Conservation (phyloP, 345 rosid genomes). For the Alliaria petiolata region DNA sequence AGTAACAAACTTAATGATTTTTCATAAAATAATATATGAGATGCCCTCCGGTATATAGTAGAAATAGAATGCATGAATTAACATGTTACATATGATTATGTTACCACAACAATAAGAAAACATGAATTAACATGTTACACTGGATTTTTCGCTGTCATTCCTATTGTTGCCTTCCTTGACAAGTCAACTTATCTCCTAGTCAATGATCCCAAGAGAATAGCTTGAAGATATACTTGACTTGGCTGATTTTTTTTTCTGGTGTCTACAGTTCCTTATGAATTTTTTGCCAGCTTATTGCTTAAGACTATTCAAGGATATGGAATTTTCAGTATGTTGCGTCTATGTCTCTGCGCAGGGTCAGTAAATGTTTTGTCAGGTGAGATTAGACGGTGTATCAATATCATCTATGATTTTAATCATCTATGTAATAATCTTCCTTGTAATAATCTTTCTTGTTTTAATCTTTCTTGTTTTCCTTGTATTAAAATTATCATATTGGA, state of each 20-base stretch:
- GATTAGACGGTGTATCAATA: background rate
- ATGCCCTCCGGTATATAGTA: no score
- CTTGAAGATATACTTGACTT: conserved; percentile 39
- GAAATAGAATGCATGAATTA: no score
- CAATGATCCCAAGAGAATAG: conserved; percentile 54
- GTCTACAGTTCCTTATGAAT: conserved; percentile 65
- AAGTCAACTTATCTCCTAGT: conserved; percentile 57
- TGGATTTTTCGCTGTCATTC: conserved; percentile 67
- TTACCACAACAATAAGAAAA: no score
- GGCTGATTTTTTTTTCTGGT: conserved; percentile 64
- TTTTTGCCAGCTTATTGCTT: conserved; percentile 42
- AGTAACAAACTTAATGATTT: no score
- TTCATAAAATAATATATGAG: no score
- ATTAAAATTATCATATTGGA: no score
- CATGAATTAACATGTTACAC: no score
- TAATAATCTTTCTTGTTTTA: no score
- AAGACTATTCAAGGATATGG: conserved; percentile 50
- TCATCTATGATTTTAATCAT: no score
- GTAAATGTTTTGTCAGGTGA: conserved; percentile 57
- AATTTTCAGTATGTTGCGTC: conserved; percentile 70
- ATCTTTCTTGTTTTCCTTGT: no score
- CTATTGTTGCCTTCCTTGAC: conserved; percentile 82
- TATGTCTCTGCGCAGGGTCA: conserved; percentile 88
- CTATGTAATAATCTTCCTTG: no score
- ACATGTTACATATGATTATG: no score